Evolutionary conservation across 306 rosid species (phyloP).

Genomic region (Begonia peltatifolia): DNA sequence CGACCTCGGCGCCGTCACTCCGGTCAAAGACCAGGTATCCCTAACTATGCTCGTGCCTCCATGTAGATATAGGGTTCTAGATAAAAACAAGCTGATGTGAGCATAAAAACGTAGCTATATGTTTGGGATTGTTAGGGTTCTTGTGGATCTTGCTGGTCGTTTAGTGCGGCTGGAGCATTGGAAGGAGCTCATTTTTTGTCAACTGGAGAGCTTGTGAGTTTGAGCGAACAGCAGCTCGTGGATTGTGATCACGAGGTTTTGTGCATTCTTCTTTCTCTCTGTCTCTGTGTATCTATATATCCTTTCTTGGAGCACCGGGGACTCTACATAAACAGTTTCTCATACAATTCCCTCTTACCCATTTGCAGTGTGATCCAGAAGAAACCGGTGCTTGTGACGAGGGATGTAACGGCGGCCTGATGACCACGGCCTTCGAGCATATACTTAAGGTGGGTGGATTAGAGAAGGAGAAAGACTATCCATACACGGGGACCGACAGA

Average conservation of each 20-base stretch:
- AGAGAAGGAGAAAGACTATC: constrained; percentile 60
- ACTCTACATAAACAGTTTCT: neutral
- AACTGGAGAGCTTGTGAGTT: constrained; percentile 56
- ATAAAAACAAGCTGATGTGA: too few relatives aligned
- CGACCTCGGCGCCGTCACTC: constrained; percentile 68
- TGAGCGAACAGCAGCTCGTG: constrained; percentile 96
- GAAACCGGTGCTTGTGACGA: constrained; percentile 57
- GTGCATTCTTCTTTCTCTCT: neutral
- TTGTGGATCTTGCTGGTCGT: constrained; percentile 95
- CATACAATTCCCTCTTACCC: neutral
- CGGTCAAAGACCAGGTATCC: constrained; percentile 65
- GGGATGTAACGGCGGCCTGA: constrained; percentile 84
- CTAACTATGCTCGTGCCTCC: too few relatives aligned
- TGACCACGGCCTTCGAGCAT: constrained; percentile 84
- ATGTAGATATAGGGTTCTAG: too few relatives aligned
- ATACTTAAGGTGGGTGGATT: constrained; percentile 71
- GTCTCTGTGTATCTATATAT: too few relatives aligned
- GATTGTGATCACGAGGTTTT: constrained; percentile 92
- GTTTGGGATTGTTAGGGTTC: constrained; percentile 40
- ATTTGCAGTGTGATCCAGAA: constrained; percentile 85
- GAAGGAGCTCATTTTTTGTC: constrained; percentile 77
- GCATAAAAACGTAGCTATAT: too few relatives aligned
- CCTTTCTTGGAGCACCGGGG: too few relatives aligned
- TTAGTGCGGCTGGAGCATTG: constrained; percentile 79
- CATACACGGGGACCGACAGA: constrained; percentile 72